Conservation (phyloP, 768 basidiomycete genomes). For the Trametes punicea region DNA sequence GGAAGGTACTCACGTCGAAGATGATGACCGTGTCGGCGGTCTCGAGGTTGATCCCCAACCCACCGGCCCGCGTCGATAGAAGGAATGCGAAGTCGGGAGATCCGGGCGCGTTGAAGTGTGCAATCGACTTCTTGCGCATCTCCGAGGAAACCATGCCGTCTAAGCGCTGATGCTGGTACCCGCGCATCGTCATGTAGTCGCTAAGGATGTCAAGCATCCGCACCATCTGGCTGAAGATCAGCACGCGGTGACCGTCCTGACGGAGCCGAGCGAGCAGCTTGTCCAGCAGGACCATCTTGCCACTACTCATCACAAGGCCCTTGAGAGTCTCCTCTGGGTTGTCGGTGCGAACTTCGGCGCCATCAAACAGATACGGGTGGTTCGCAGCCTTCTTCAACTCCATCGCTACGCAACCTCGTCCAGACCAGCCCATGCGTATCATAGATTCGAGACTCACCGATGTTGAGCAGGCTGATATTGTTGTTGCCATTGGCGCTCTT, state of each 20-base stretch:
- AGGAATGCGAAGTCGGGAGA: constrained; percentile 97
- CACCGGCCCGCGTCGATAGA: constrained; percentile 94
- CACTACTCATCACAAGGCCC: constrained; percentile 97
- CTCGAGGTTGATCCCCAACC: constrained; percentile 97
- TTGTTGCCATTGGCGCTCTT: constrained; percentile 87
- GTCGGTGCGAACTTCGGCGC: constrained; percentile 69
- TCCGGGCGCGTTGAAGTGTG: constrained; percentile 91
- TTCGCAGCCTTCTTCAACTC: constrained; percentile 98
- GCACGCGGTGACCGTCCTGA: constrained; percentile 90
- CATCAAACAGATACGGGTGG: constrained; percentile 97
- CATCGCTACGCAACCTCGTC: constrained; percentile 61
- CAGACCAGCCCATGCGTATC: background rate
- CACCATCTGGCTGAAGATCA: constrained; percentile 99
- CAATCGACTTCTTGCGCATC: constrained; percentile 89
- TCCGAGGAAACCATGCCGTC: constrained; percentile 97
- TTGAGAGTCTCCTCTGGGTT: constrained; percentile 82
- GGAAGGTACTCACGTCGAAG: constrained; percentile 72
- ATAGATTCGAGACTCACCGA: constrained; percentile 47
- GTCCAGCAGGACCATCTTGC: constrained; percentile 97
- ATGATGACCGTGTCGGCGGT: constrained; percentile 99
- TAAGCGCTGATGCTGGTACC: constrained; percentile 89
- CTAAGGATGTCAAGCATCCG: constrained; percentile 97
- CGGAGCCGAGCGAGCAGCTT: constrained; percentile 90
- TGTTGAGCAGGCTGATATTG: constrained; percentile 95
- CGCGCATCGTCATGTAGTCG: constrained; percentile 90